Conservation (phyloP, 176 grass and related monocot genomes). For the sorghum (Sorghum bicolor) region DNA sequence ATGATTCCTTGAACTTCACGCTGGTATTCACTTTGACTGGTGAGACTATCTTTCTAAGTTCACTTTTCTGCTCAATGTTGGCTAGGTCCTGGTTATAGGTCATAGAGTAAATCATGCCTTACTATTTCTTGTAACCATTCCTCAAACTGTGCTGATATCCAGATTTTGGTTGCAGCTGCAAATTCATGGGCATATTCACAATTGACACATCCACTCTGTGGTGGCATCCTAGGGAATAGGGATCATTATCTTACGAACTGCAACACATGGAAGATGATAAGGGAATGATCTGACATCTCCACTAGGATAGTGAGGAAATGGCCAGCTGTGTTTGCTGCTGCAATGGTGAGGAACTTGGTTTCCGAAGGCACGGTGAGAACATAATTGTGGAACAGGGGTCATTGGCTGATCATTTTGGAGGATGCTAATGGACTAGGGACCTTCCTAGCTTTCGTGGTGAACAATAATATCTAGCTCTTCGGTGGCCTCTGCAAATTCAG, state of each 20-base stretch:
- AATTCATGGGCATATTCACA: neutral
- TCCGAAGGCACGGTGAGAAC: neutral
- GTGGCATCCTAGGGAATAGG: neutral
- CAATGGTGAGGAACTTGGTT: neutral
- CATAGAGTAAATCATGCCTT: neutral
- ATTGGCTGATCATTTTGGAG: neutral
- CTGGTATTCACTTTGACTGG: constrained; percentile 15
- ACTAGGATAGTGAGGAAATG: neutral
- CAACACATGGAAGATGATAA: neutral
- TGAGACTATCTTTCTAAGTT: neutral
- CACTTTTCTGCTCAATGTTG: neutral
- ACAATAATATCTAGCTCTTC: neutral
- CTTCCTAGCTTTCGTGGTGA: neutral
- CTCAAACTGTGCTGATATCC: neutral
- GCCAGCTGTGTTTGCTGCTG: neutral
- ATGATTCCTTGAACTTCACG: neutral
- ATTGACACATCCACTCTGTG: neutral
- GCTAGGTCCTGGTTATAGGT: neutral
- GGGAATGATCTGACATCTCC: neutral
- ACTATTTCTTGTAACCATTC: neutral
- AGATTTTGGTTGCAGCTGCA: neutral
- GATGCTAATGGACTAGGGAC: neutral
- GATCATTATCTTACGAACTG: neutral
- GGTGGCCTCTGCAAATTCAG: neutral
- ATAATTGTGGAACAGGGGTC: neutral